Evolutionary conservation across 768 basidiomycete genomes (phyloP), one percentile per base, ranked within the genome.

Genomic region (Panaeolus cyanescens): DNA sequence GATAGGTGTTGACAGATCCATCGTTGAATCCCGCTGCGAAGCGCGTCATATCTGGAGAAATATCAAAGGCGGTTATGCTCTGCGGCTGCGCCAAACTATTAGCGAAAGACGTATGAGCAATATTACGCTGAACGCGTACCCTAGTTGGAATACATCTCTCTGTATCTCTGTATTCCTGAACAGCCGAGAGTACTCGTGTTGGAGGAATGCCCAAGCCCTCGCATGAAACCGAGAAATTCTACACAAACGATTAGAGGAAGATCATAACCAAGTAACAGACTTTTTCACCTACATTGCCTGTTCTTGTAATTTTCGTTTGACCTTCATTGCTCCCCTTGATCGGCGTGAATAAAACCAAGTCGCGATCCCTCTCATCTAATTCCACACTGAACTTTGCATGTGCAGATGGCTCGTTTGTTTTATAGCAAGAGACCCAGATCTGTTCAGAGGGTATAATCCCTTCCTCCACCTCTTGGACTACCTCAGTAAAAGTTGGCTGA

Each of bases 381-480:
- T 77, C 70, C 4, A 84, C 82, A 25, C 75, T 72, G 22, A 90
- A 78, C 73, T 87, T 89, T 0, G 87, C 85, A 67, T 93, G 91
- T 0, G 90, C 81, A 7, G 86, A 85, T 19, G 77, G 72, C 60
- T 80, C 75, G 3, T 77, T 79, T 0, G 71, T 45, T 60, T 82
- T 79, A 75, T 93, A 93, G 69, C 86, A 88, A 3, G 91, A 92
- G 2, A 92, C 72, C 90, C 90, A 93, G 69, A 90, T 83, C 60
- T 80, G 81, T 61, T 93, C 91, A 4, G 69, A 72, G 0, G 83
- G 78, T 0, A 90, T 75, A 2, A 83, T 61, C 0, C 85, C 88
- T 34, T 84, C 80, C 17, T 79, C 74, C 2, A 92, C 85, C 65
- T 94, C 91, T 31, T 83, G 77, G 32, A 91, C 76, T 1, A 91